phyloP scores from a whole-genome alignment of 2,329 filamentous ascomycete species.

The Talaromyces sp. region DNA sequence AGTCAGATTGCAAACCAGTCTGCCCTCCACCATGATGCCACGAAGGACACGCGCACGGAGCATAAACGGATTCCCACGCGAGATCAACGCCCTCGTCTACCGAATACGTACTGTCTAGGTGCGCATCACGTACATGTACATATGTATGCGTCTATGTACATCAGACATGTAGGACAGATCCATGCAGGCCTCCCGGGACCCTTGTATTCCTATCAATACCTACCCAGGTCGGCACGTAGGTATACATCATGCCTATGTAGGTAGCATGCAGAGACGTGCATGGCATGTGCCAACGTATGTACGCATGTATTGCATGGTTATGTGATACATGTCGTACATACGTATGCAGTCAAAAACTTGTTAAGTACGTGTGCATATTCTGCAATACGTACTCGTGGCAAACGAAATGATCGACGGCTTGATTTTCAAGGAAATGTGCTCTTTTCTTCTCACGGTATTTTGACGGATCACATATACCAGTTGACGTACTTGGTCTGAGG shows the following conservation, averaged over 20 bases:
- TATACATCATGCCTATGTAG: neutral
- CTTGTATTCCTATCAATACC: neutral
- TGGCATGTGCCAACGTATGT: neutral
- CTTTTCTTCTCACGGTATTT: neutral
- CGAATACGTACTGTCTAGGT: neutral
- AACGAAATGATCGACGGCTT: neutral
- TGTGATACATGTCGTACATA: conserved; percentile 2
- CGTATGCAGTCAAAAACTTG: neutral
- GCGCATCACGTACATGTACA: neutral
- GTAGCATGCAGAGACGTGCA: neutral
- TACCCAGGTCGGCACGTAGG: neutral
- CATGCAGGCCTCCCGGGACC: neutral
- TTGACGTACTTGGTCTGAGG: neutral
- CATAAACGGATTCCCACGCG: neutral
- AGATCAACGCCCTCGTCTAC: neutral
- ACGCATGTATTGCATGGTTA: neutral
- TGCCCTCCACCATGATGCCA: neutral
- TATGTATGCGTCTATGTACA: neutral
- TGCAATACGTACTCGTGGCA: neutral
- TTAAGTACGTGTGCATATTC: neutral
- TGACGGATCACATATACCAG: neutral
- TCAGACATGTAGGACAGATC: neutral
- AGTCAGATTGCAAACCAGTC: neutral
- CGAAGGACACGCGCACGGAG: neutral
- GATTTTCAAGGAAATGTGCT: neutral